Conservation (phyloP, 2,329 filamentous ascomycete genomes). For the Colletotrichum agaves region DNA sequence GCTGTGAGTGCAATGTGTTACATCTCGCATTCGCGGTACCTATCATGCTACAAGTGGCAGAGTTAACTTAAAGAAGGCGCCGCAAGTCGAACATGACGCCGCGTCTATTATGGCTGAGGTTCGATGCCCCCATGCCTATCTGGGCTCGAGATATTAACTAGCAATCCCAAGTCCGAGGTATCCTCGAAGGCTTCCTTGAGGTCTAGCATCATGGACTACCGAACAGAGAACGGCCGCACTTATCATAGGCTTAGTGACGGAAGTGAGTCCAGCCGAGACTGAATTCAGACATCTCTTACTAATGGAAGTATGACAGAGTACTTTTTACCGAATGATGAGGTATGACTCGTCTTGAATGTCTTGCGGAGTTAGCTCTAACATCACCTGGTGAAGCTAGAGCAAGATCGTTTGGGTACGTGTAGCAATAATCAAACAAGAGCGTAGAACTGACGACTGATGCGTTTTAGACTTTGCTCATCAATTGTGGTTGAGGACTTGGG, state of each 20-base stretch:
- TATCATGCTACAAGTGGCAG: background rate
- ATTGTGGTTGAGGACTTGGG: conserved; percentile 10
- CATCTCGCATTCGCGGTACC: background rate
- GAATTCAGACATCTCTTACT: background rate
- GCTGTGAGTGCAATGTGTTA: background rate
- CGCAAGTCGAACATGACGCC: background rate
- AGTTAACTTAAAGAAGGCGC: background rate
- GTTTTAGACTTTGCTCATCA: background rate
- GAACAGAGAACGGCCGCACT: conserved; percentile 29
- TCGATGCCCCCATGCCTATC: background rate
- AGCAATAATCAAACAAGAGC: background rate
- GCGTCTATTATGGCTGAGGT: background rate
- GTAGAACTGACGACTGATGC: background rate
- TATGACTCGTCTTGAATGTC: background rate
- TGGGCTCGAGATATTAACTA: background rate
- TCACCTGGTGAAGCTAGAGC: background rate
- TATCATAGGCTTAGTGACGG: conserved; percentile 39
- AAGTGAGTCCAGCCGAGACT: background rate
- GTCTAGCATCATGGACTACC: conserved; percentile 16
- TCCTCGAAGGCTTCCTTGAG: conserved; percentile 6
- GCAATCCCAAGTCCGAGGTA: background rate
- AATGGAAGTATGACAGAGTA: background rate
- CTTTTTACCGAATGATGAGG: conserved; percentile 10
- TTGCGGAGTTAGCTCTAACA: background rate
- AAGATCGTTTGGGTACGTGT: conserved; percentile 17